Evolutionary conservation across 768 basidiomycete genomes (phyloP).

Genomic region (Mycena albidolilacea): DNA sequence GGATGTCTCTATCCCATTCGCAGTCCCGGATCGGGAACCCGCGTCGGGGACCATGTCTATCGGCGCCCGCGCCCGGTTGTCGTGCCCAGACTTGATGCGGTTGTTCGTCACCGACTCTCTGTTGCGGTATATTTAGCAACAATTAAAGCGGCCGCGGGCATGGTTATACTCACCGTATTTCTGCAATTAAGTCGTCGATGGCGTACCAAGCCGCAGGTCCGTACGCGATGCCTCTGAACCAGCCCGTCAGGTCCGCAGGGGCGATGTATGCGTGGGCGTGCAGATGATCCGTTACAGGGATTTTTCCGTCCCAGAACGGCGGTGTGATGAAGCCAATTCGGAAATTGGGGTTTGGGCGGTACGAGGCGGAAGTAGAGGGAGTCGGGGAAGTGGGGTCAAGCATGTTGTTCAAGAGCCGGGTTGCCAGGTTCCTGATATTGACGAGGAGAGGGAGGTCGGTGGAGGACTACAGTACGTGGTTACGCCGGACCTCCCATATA

Average conservation of each 20-base stretch:
- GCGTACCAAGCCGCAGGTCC: constrained; percentile 81
- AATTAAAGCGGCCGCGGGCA: constrained; percentile 25
- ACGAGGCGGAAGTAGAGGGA: constrained; percentile 52
- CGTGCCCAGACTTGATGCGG: constrained; percentile 84
- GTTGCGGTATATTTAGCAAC: constrained; percentile 27
- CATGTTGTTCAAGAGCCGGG: constrained; percentile 67
- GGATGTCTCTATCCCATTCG: constrained; percentile 77
- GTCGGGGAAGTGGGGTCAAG: constrained; percentile 54
- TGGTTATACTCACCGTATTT: constrained; percentile 72
- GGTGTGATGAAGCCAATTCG: constrained; percentile 86
- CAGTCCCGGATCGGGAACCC: constrained; percentile 74
- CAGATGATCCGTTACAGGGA: constrained; percentile 85
- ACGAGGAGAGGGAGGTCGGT: constrained; percentile 83
- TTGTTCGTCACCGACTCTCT: constrained; percentile 89
- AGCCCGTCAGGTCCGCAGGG: constrained; percentile 76
- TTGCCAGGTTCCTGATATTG: constrained; percentile 71
- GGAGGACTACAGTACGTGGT: constrained; percentile 65
- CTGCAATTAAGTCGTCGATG: constrained; percentile 85
- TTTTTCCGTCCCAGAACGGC: constrained; percentile 83
- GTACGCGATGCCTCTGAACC: constrained; percentile 81
- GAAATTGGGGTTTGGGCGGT: constrained; percentile 57
- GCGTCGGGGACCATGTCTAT: constrained; percentile 83
- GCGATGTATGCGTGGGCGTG: constrained; percentile 83
- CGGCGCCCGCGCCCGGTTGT: constrained; percentile 69
- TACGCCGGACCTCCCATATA: constrained; percentile 18